These are phyloP conservation scores for Incumbomyces lentus DNA, from an alignment of 2,329 filamentous ascomycete species.

Conservation along the genomic window DNA sequence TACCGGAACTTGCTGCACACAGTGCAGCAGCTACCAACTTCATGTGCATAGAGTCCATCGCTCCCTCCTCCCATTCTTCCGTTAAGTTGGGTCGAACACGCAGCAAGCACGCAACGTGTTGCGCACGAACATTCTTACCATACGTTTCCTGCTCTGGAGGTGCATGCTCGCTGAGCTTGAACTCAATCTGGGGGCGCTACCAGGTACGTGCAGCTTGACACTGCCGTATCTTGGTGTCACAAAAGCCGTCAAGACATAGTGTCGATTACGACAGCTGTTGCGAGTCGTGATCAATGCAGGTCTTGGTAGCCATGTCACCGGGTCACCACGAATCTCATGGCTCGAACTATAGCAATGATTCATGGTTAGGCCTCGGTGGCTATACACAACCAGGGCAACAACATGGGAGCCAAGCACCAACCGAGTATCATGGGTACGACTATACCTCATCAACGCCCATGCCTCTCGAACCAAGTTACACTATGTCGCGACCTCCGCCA, in stretches of 20 bases:
- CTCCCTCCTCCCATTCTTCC: constrained; percentile 1
- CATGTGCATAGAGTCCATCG: constrained; percentile 5
- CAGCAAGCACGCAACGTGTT: constrained; percentile 2
- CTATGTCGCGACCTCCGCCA: constrained; percentile 47
- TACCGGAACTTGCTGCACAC: not conserved
- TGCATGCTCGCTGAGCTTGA: not conserved
- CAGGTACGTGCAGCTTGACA: constrained; percentile 16
- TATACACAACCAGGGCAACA: constrained; percentile 30
- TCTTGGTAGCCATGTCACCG: constrained; percentile 32
- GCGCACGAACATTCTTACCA: not conserved
- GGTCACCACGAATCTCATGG: constrained; percentile 34
- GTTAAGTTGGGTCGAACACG: constrained; percentile 7
- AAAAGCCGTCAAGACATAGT: constrained; percentile 7
- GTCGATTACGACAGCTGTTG: constrained; percentile 3
- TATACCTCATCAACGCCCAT: constrained; percentile 55
- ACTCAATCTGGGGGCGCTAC: constrained; percentile 4
- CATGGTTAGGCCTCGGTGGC: constrained; percentile 39
- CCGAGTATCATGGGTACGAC: constrained; percentile 55
- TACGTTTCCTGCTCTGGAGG: not conserved
- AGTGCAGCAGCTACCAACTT: constrained; percentile 6
- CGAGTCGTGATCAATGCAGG: constrained; percentile 17
- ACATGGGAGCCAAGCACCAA: constrained; percentile 60
- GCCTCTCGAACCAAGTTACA: constrained; percentile 46
- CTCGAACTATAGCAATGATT: constrained; percentile 33
- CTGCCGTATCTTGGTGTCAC: constrained; percentile 6